These are phyloP conservation scores for Cercospora janseana DNA, from an alignment of 2,329 filamentous ascomycete genomes.

Conservation along the genomic window DNA sequence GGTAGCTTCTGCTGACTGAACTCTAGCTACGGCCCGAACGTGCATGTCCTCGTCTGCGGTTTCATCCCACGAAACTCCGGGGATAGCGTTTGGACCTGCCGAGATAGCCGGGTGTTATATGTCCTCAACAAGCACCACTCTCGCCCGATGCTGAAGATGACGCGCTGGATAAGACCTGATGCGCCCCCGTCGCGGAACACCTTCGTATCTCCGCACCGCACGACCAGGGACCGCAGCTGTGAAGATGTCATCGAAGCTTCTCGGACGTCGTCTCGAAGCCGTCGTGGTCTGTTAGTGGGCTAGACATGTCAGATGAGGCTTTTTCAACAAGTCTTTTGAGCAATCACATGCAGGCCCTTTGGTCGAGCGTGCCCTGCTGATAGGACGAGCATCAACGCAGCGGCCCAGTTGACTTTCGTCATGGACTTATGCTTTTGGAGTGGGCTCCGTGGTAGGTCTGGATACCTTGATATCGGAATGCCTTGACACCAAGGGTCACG, in stretches of 20 bases:
- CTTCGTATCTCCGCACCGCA: constrained; percentile 5
- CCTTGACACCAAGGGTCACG: not conserved
- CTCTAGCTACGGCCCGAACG: not conserved
- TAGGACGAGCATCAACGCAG: constrained; percentile 1
- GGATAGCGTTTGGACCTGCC: constrained; percentile 2
- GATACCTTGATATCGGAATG: not conserved
- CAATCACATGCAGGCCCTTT: not conserved
- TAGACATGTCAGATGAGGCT: constrained; percentile 1
- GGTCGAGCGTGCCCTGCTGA: constrained; percentile 6
- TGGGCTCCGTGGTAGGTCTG: not conserved
- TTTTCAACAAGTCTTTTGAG: not conserved
- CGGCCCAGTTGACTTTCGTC: not conserved
- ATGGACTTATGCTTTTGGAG: not conserved
- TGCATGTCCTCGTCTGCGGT: not conserved
- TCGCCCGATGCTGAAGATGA: not conserved
- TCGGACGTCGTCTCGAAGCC: not conserved
- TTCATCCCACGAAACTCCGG: constrained; percentile 2
- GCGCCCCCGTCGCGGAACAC: not conserved
- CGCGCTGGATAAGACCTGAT: not conserved
- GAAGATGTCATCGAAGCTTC: not conserved
- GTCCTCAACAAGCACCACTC: constrained; percentile 5
- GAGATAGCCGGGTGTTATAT: constrained; percentile 6
- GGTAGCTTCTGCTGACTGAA: not conserved
- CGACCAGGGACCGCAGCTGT: not conserved
- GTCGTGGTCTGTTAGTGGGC: not conserved